Evolutionary conservation across 2,329 filamentous ascomycete genomes (phyloP).

Genomic region (Pseudogymnoascus sp.): DNA sequence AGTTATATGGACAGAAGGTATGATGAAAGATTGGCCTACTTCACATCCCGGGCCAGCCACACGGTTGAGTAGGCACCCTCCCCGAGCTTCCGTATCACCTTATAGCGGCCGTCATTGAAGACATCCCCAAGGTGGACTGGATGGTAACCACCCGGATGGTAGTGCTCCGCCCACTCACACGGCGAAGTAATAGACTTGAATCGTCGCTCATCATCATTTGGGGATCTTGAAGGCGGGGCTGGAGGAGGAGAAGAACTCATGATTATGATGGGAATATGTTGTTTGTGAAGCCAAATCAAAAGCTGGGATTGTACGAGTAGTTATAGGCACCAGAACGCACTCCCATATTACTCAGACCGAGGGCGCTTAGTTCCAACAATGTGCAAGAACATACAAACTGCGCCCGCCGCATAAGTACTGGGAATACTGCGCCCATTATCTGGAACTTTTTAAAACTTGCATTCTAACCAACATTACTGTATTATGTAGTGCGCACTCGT

Average conservation of each 20-base stretch:
- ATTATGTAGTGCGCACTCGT: neutral
- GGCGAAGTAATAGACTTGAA: neutral
- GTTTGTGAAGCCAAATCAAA: neutral
- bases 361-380: neutral
- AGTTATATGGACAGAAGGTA: neutral
- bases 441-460: neutral
- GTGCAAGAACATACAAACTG: neutral
- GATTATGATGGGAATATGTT: neutral
- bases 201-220: neutral
- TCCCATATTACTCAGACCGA: neutral
- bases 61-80: conserved; percentile 36
- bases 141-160: conserved; percentile 32
- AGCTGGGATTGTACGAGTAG: neutral
- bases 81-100: conserved; percentile 37
- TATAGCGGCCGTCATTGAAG: conserved; percentile 34
- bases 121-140: conserved; percentile 34
- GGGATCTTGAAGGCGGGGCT: neutral
- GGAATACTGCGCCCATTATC: neutral
- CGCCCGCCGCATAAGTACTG: neutral
- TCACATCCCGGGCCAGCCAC: conserved; percentile 33
- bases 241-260: neutral
- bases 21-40: neutral
- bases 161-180: conserved; percentile 12
- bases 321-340: neutral
- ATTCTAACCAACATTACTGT: neutral